phyloP scores from a whole-genome alignment of 2,329 filamentous ascomycete species.

The Aspergillus sp. region DNA sequence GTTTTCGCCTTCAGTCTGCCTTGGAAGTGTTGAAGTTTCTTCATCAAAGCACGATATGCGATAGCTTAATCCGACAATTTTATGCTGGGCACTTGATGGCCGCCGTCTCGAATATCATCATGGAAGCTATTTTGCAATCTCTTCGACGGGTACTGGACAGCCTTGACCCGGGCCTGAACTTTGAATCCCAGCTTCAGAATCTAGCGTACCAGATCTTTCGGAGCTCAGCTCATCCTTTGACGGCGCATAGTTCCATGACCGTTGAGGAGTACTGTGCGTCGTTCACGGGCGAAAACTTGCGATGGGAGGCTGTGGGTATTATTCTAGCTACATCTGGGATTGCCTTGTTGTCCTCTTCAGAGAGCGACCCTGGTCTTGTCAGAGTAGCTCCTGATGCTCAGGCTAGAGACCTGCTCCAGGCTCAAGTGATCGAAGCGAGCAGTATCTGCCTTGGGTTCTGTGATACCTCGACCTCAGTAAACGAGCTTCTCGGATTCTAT shows the following conservation, averaged over 20 bases:
- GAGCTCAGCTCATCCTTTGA: slow-evolving; percentile 35
- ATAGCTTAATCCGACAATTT: slow-evolving; percentile 32
- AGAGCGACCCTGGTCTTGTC: slow-evolving; percentile 36
- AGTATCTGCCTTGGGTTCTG: slow-evolving; percentile 39
- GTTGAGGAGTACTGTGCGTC: slow-evolving; percentile 37
- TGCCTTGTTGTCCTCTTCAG: slow-evolving; percentile 36
- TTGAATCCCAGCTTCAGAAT: slow-evolving; percentile 33
- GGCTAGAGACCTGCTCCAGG: slow-evolving; percentile 35
- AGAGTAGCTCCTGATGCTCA: slow-evolving; percentile 25
- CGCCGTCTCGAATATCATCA: slow-evolving; percentile 30
- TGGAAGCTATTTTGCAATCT: slow-evolving; percentile 33
- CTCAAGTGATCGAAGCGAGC: slow-evolving; percentile 39
- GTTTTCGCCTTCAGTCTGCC: slow-evolving; percentile 36
- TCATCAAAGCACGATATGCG: slow-evolving; percentile 31
- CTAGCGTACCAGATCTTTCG: slow-evolving; percentile 35
- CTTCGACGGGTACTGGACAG: slow-evolving; percentile 31
- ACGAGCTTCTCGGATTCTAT: slow-evolving; percentile 40
- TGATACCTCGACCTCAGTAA: slow-evolving; percentile 38
- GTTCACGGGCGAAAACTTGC: slow-evolving; percentile 37
- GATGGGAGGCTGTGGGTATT: slow-evolving; percentile 49
- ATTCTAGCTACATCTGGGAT: slow-evolving; percentile 46
- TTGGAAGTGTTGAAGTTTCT: slow-evolving; percentile 36
- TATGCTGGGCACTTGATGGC: slow-evolving; percentile 30
- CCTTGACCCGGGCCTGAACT: slow-evolving; percentile 26
- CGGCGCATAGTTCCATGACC: slow-evolving; percentile 33